Percentiles rank a stretch among this genome's conserved stretches.
phyloP scores from a whole-genome alignment of 108 stramenopile species.

The Parietichytrium sp. region DNA sequence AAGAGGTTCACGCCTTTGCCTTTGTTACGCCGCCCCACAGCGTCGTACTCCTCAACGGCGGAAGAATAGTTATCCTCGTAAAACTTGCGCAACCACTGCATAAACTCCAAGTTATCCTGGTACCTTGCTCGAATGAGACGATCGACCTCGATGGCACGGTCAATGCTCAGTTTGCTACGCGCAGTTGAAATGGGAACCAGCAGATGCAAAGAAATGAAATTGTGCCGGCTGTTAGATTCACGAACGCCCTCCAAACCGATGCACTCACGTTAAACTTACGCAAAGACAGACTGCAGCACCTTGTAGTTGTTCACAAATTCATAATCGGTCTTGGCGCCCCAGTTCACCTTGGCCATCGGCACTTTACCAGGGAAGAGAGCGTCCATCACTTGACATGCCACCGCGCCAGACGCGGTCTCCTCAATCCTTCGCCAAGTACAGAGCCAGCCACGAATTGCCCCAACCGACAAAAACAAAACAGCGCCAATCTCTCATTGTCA shows the following conservation, averaged over 20 bases:
- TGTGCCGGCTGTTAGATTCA: too few species aligned
- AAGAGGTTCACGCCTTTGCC: constrained; percentile 81
- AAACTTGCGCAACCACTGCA: constrained; percentile 93
- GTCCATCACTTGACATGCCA: constrained; percentile 93
- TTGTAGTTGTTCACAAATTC: constrained; percentile 95
- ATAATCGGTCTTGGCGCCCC: constrained; percentile 79
- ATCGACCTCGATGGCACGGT: constrained; percentile 62
- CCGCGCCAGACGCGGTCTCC: constrained; percentile 88
- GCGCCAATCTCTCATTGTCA: too few species aligned
- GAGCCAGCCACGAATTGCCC: too few species aligned
- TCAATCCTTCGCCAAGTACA: too few species aligned
- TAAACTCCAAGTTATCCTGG: constrained; percentile 97
- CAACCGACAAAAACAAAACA: too few species aligned
- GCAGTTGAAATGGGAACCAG: too few species aligned
- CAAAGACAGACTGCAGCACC: constrained; percentile 88
- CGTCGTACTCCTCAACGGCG: constrained; percentile 79
- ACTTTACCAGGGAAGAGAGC: constrained; percentile 81
- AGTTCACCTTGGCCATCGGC: constrained; percentile 88
- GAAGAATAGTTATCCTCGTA: constrained; percentile 75
- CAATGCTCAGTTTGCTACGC: constrained; percentile 2
- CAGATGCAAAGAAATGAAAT: too few species aligned
- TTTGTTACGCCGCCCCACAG: constrained; percentile 70
- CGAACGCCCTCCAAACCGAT: too few species aligned
- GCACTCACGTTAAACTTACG: constrained; percentile 44
- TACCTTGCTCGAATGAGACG: constrained; percentile 86